Percentiles rank a stretch among this genome's conserved stretches.
Evolutionary conservation across 2,329 filamentous ascomycete species (phyloP).

Genomic region (Paecilomyces variotii): DNA sequence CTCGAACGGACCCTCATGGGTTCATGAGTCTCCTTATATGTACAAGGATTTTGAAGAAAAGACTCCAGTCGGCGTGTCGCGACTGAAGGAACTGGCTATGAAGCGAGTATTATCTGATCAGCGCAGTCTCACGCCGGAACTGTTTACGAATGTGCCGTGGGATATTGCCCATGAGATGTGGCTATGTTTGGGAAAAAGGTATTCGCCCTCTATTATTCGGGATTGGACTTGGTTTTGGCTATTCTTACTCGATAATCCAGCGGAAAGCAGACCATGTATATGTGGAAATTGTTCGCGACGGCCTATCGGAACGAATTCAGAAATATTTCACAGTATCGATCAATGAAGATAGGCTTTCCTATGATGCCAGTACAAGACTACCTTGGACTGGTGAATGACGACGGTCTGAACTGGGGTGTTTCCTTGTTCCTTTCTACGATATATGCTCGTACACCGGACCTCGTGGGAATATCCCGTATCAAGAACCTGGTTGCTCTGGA

Average conservation of each 20-base stretch:
- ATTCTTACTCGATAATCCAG: conserved; percentile 11
- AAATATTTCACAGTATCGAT: conserved; percentile 18
- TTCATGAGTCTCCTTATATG: conserved; percentile 30
- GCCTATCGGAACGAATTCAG: conserved; percentile 30
- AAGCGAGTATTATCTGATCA: conserved; percentile 26
- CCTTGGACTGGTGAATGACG: conserved; percentile 24
- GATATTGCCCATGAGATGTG: conserved; percentile 31
- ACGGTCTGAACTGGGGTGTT: conserved; percentile 24
- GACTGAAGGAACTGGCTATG: conserved; percentile 29
- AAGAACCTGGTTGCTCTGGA: conserved; percentile 35
- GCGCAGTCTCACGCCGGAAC: conserved; percentile 22
- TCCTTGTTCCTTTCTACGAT: conserved; percentile 26
- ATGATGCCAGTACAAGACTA: conserved; percentile 27
- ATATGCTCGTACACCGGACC: conserved; percentile 22
- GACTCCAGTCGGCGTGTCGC: conserved; percentile 19
- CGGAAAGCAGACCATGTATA: conserved; percentile 30
- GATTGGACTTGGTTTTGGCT: conserved; percentile 1
- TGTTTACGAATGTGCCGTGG: conserved; percentile 34
- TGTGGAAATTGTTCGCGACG: conserved; percentile 36
- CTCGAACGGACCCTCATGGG: conserved; percentile 25
- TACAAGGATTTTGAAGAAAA: conserved; percentile 17
- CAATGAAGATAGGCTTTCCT: conserved; percentile 21
- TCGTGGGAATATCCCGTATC: conserved; percentile 30
- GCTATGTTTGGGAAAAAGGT: conserved; percentile 30
- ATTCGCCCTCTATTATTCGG: conserved; percentile 6